A percentile compares a stretch with the other conserved stretches of the same genome.
Evolutionary conservation across 805 yeast genomes (phyloP).

Genomic region (Zygotorulaspora danielsina): DNA sequence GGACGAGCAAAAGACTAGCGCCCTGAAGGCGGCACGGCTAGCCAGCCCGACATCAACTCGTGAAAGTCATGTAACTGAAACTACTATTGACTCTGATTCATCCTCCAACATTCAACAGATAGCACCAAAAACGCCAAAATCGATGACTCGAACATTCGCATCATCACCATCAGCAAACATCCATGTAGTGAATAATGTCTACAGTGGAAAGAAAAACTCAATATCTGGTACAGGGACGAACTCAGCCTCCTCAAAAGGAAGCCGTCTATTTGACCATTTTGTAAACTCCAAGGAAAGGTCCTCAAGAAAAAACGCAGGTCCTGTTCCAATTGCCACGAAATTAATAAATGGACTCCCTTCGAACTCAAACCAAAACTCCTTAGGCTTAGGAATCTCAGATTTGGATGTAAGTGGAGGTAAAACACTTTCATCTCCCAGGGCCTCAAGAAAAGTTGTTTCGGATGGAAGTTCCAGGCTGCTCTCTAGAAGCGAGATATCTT

Average conservation of each 20-base stretch:
- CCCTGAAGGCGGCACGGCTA: constrained; percentile 21
- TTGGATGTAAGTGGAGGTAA: background rate
- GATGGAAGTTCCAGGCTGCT: constrained; percentile 54
- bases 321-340: constrained; percentile 30
- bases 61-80: constrained; percentile 4
- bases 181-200: background rate
- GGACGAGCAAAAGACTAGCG: constrained; percentile 12
- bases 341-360: constrained; percentile 35
- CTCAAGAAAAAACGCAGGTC: constrained; percentile 18
- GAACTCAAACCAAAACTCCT: constrained; percentile 2
- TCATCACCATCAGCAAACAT: constrained; percentile 6
- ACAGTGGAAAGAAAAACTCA: background rate
- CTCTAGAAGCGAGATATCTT: constrained; percentile 43
- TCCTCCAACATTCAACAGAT: constrained; percentile 6
- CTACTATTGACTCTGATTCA: constrained; percentile 5
- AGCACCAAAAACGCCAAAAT: constrained; percentile 3
- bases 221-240: constrained; percentile 10
- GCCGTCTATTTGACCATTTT: constrained; percentile 36
- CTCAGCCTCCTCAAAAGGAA: constrained; percentile 16
- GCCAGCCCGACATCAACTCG: constrained; percentile 14
- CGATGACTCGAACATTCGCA: constrained; percentile 3
- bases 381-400: constrained; percentile 10
- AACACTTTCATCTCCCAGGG: constrained; percentile 2
- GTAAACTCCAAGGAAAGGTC: constrained; percentile 23
- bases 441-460: constrained; percentile 22